Conservation (phyloP, 345 rosid species). For the Microthlaspi erraticum region DNA sequence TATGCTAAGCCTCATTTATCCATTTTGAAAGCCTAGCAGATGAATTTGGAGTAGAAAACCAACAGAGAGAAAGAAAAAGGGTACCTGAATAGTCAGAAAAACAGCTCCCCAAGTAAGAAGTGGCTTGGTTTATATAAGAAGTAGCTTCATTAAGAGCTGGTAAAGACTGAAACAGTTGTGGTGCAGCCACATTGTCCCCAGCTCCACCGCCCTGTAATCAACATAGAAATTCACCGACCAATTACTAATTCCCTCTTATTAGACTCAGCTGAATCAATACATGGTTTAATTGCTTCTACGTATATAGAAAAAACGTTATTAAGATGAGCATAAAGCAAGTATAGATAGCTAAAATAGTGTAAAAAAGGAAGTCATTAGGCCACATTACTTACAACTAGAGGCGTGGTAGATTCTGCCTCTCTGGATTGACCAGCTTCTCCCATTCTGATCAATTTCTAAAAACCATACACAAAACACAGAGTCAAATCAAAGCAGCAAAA, state of each 20-base stretch:
- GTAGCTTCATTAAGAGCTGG: conserved; percentile 65
- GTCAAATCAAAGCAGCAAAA: not conserved
- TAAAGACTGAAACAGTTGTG: conserved; percentile 54
- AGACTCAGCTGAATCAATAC: conserved; percentile 14
- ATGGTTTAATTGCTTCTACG: not conserved
- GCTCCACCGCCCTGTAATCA: conserved; percentile 39
- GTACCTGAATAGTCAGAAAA: conserved; percentile 64
- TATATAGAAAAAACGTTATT: not conserved
- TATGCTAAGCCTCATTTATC: not conserved
- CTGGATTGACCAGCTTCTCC: conserved; percentile 50
- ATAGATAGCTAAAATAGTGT: not conserved
- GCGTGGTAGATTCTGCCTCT: conserved; percentile 42
- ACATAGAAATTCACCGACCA: conserved; percentile 10
- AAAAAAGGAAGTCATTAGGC: conserved; percentile 16
- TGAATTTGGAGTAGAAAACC: not conserved
- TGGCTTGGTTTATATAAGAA: conserved; percentile 61
- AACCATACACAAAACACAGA: conserved; percentile 21
- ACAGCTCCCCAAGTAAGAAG: conserved; percentile 59
- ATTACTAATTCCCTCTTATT: not conserved
- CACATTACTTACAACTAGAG: conserved; percentile 47
- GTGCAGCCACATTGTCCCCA: conserved; percentile 38
- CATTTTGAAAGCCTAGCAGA: conserved; percentile 5
- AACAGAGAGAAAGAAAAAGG: conserved; percentile 26
- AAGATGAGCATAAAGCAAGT: conserved; percentile 17
- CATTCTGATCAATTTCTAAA: conserved; percentile 48